Evolutionary conservation across 2,329 filamentous ascomycete species (phyloP).

Genomic region (Elsinoe fawcettii): DNA sequence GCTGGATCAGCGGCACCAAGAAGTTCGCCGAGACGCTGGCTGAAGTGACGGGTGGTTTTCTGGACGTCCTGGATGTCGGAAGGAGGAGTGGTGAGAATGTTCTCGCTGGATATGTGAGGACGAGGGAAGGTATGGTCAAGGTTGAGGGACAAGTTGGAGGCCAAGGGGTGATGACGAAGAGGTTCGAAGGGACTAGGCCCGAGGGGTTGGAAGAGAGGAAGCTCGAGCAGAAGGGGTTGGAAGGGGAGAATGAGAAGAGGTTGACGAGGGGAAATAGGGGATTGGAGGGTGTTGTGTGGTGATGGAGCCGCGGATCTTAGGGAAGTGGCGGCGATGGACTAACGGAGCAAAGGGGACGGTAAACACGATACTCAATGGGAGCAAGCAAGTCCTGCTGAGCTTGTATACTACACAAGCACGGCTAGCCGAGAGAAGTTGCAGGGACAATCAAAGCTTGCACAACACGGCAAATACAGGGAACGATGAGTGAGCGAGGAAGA

Average conservation of each 20-base stretch:
- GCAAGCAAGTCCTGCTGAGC: no score
- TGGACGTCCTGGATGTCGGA: slow-evolving; percentile 6
- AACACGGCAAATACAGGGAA: no score
- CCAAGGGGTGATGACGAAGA: background rate
- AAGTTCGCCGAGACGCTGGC: slow-evolving; percentile 32
- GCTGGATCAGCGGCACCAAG: slow-evolving; percentile 29
- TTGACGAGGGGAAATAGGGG: background rate
- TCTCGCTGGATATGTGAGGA: slow-evolving; percentile 5
- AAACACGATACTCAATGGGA: no score
- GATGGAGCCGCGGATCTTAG: no score
- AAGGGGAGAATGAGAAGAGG: slow-evolving; percentile 10
- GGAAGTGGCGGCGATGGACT: no score
- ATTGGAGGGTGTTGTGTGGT: background rate
- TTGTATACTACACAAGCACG: no score
- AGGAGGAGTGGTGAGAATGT: background rate
- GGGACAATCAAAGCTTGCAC: no score
- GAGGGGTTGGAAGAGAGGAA: slow-evolving; percentile 6
- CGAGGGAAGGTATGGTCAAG: background rate
- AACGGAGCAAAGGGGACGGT: no score
- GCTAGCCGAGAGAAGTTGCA: no score
- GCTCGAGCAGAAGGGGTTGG: background rate
- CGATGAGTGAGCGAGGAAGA: background rate
- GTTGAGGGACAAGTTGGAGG: slow-evolving; percentile 2
- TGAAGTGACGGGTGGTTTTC: slow-evolving; percentile 37
- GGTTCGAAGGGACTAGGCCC: background rate